phyloP scores from a whole-genome alignment of 441 rosid species.

The Jatropha multifida region DNA sequence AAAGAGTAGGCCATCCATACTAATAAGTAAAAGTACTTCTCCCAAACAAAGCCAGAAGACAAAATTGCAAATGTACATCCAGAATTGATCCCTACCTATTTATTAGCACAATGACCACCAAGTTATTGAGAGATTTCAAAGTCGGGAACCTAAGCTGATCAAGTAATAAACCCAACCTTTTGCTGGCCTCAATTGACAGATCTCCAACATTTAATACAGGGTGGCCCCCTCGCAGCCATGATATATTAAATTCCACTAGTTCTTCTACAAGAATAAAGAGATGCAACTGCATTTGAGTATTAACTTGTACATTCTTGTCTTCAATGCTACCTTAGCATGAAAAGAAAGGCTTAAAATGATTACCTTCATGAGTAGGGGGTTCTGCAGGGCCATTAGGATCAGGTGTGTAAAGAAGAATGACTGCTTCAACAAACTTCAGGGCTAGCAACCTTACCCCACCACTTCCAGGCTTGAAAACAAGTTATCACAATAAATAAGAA shows the following conservation, averaged over 20 bases:
- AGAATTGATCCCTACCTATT: constrained; percentile 52
- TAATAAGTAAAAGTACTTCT: neutral
- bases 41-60: constrained; percentile 1
- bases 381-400: constrained; percentile 70
- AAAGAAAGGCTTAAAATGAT: constrained; percentile 20
- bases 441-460: constrained; percentile 81
- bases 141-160: constrained; percentile 94
- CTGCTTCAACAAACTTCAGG: constrained; percentile 86
- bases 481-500: constrained; percentile 34
- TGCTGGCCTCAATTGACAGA: constrained; percentile 91
- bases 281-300: neutral
- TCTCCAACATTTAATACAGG: constrained; percentile 87
- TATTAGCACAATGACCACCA: constrained; percentile 71
- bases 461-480: constrained; percentile 66
- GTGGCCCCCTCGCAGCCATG: constrained; percentile 91
- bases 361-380: constrained; percentile 76
- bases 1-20: neutral
- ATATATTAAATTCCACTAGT: constrained; percentile 64
- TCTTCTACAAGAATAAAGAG: constrained; percentile 47
- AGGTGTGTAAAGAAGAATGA: constrained; percentile 90
- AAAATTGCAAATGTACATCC: constrained; percentile 17
- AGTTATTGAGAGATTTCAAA: constrained; percentile 72
- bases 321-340: constrained; percentile 3
- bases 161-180: constrained; percentile 72
- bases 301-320: neutral